phyloP scores from a whole-genome alignment of 208 protist species.

The Leishmania martiniquensis region DNA sequence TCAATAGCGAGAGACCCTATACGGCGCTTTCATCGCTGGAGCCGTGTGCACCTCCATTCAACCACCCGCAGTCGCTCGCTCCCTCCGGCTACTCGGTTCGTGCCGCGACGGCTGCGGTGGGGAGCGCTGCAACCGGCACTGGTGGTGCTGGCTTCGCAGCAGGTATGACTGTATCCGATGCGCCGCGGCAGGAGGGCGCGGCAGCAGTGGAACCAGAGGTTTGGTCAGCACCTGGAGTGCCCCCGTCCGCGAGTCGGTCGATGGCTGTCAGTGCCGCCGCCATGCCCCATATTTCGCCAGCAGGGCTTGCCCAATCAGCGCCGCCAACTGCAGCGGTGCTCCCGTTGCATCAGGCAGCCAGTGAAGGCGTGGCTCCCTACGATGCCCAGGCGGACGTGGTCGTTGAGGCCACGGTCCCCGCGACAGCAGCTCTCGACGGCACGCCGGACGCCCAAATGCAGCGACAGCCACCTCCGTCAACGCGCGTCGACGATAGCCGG shows the following conservation, averaged over 20 bases:
- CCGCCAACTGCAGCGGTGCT: not conserved
- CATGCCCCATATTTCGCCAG: not conserved
- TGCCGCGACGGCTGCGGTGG: not conserved
- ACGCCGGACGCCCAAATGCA: slow-evolving; percentile 6
- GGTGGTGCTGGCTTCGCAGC: not conserved
- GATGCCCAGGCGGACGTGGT: not conserved
- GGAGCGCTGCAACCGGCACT: not conserved
- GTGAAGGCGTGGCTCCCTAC: not conserved
- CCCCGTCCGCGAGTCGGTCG: not conserved
- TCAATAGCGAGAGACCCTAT: not conserved
- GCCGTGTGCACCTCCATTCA: not conserved
- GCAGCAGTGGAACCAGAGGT: not conserved
- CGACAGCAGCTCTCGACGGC: not conserved
- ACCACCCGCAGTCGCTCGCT: not conserved
- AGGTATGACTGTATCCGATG: not conserved
- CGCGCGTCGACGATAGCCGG: not conserved
- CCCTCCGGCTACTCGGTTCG: slow-evolving; percentile 8
- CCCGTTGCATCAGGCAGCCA: not conserved
- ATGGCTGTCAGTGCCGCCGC: not conserved
- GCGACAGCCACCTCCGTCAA: not conserved
- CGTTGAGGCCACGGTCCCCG: not conserved
- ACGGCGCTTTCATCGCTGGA: not conserved
- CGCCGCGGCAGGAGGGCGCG: slow-evolving; percentile 1
- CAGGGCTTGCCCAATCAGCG: not conserved
- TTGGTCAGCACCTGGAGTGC: not conserved